A percentile compares a stretch with the other conserved stretches of the same genome.
Evolutionary conservation across 331 rosid genomes (phyloP).

Genomic region (Pyrus hybrid): DNA sequence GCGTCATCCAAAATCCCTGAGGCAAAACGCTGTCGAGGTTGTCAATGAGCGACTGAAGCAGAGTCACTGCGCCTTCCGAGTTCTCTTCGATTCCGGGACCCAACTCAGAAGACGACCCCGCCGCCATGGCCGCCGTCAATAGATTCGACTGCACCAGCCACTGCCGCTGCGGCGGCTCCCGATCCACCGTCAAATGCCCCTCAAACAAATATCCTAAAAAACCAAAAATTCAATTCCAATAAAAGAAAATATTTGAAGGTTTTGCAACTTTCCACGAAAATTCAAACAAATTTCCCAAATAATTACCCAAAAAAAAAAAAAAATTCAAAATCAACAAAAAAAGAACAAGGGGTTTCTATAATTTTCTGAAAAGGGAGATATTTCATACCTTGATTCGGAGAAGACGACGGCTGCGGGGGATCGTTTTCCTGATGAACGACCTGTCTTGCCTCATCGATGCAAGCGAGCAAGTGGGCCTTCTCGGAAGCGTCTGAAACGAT

Average conservation of each 20-base stretch:
- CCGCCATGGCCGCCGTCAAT: slow-evolving; percentile 49
- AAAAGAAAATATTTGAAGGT: background rate
- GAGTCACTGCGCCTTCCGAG: slow-evolving; percentile 30
- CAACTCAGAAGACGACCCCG: slow-evolving; percentile 51
- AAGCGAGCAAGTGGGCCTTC: slow-evolving; percentile 45
- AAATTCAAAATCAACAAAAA: background rate
- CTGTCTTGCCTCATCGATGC: slow-evolving; percentile 60
- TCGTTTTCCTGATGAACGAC: slow-evolving; percentile 45
- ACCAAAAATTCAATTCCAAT: background rate
- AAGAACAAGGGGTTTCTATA: background rate
- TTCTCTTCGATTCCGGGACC: background rate
- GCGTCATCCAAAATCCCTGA: slow-evolving; percentile 59
- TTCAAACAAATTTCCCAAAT: no score
- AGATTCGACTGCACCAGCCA: slow-evolving; percentile 83
- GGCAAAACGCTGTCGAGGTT: slow-evolving; percentile 64
- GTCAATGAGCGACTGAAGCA: slow-evolving; percentile 56
- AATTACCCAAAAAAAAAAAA: no score
- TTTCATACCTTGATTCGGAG: background rate
- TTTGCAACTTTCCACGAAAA: no score
- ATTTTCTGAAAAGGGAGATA: background rate
- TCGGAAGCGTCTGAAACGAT: slow-evolving; percentile 50
- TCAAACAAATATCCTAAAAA: slow-evolving; percentile 80
- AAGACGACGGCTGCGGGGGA: slow-evolving; percentile 28
- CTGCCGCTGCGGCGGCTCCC: slow-evolving; percentile 83
- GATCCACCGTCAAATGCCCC: no score